Conservation (phyloP, 108 stramenopile genomes). For the Discostella pseudostelligera region DNA sequence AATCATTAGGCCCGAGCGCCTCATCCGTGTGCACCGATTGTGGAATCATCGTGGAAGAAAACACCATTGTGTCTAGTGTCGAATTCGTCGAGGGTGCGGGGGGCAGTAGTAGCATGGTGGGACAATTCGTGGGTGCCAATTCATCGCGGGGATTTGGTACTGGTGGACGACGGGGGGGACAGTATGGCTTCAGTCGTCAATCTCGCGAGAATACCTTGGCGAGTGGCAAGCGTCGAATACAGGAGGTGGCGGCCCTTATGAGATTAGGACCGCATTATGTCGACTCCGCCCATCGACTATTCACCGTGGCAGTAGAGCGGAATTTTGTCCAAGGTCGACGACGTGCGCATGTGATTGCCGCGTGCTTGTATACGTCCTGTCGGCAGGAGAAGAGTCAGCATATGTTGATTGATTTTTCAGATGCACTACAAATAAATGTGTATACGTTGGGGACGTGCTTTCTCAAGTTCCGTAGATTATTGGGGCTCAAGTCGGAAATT, state of each 20-base stretch:
- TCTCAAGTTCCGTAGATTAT: slow-evolving; percentile 88
- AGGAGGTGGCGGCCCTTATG: slow-evolving; percentile 80
- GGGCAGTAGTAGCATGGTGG: slow-evolving; percentile 79
- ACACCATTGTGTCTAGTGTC: slow-evolving; percentile 84
- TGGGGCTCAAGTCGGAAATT: slow-evolving; percentile 92
- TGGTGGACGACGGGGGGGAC: slow-evolving; percentile 55
- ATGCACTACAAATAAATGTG: slow-evolving; percentile 97
- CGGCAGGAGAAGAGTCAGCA: slow-evolving; percentile 95
- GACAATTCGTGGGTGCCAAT: slow-evolving; percentile 85
- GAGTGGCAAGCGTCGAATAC: slow-evolving; percentile 81
- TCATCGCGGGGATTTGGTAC: slow-evolving; percentile 47
- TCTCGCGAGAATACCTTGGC: slow-evolving; percentile 91
- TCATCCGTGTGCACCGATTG: slow-evolving; percentile 84
- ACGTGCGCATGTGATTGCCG: slow-evolving; percentile 92
- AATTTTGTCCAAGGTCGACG: slow-evolving; percentile 93
- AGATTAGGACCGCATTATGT: slow-evolving; percentile 80
- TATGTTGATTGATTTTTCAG: slow-evolving; percentile 98
- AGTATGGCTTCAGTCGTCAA: slow-evolving; percentile 87
- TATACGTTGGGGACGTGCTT: slow-evolving; percentile 97
- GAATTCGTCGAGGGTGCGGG: slow-evolving; percentile 94
- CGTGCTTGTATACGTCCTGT: slow-evolving; percentile 98
- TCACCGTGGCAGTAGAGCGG: slow-evolving; percentile 92
- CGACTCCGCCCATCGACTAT: slow-evolving; percentile 92
- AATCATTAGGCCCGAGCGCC: slow-evolving; percentile 77
- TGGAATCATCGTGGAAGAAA: slow-evolving; percentile 93